Percentiles rank a stretch among this genome's conserved stretches.
Evolutionary conservation across 2,329 filamentous ascomycete genomes (phyloP).

Genomic region (Thelonectria blattea): DNA sequence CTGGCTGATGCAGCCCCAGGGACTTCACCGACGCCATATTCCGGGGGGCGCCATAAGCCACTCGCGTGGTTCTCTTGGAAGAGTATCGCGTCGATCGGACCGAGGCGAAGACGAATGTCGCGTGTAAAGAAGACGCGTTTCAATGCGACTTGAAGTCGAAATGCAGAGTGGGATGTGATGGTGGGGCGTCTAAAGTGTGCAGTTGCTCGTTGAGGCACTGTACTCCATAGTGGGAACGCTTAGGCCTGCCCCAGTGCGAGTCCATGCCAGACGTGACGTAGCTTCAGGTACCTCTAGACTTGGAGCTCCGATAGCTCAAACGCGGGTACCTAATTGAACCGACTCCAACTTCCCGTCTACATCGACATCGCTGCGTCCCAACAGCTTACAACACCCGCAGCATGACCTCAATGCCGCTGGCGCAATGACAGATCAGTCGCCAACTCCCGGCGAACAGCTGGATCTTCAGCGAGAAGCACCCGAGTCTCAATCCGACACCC

Average conservation of each 20-base stretch:
- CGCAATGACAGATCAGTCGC: slow-evolving; percentile 52
- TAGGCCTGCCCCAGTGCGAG: slow-evolving; percentile 1
- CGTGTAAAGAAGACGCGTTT: slow-evolving; percentile 24
- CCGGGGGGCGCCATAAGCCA: slow-evolving; percentile 43
- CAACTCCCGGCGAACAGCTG: slow-evolving; percentile 41
- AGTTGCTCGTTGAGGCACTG: no score
- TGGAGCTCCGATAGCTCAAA: slow-evolving; percentile 36
- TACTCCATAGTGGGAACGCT: background rate
- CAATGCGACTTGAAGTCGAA: slow-evolving; percentile 24
- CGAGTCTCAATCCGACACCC: slow-evolving; percentile 26
- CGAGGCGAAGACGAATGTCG: slow-evolving; percentile 20
- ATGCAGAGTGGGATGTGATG: slow-evolving; percentile 24
- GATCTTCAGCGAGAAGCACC: slow-evolving; percentile 27
- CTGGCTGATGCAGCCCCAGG: slow-evolving; percentile 87
- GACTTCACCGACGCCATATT: slow-evolving; percentile 90
- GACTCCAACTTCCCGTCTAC: slow-evolving; percentile 13
- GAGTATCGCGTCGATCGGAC: background rate
- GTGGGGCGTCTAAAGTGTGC: slow-evolving; percentile 24
- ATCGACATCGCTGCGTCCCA: slow-evolving; percentile 17
- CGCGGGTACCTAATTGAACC: slow-evolving; percentile 20
- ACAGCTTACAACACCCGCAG: slow-evolving; percentile 31
- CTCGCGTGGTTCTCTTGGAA: slow-evolving; percentile 5
- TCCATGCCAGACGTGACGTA: slow-evolving; percentile 39
- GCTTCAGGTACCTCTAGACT: slow-evolving; percentile 33
- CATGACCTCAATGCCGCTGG: slow-evolving; percentile 38